These are phyloP conservation scores for Tuber borchii DNA, from an alignment of 495 filamentous ascomycete genomes.

Conservation along the genomic window DNA sequence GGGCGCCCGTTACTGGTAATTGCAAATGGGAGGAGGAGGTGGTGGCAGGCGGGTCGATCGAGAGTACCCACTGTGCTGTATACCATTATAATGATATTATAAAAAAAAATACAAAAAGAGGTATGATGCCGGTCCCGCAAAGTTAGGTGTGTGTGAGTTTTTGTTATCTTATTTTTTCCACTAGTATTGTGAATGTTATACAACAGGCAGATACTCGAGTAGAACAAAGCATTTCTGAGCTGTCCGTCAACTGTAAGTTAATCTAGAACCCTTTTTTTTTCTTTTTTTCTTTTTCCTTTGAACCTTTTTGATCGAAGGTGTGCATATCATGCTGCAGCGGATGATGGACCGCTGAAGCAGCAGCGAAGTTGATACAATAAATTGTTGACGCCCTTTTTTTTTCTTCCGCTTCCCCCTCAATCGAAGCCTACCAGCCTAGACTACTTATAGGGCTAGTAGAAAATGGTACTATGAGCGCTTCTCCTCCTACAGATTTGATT, in stretches of 20 bases:
- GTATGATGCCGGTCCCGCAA: background rate
- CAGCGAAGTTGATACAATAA: constrained; percentile 1
- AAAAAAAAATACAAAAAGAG: background rate
- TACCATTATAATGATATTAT: background rate
- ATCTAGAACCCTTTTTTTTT: background rate
- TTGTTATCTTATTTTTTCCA: background rate
- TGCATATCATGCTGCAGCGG: background rate
- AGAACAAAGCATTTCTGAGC: background rate
- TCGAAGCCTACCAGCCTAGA: background rate
- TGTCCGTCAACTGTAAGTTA: background rate
- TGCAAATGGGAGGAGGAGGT: background rate
- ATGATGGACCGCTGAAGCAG: background rate
- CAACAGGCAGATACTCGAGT: background rate
- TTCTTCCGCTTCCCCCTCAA: background rate
- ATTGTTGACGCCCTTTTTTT: background rate
- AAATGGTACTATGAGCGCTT: background rate
- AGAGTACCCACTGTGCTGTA: background rate
- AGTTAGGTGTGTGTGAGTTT: background rate
- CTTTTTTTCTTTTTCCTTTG: background rate
- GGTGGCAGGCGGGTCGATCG: background rate
- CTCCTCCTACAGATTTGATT: background rate
- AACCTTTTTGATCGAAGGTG: constrained; percentile 4
- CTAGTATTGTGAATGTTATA: background rate
- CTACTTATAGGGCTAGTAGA: background rate
- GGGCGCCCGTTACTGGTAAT: background rate